Evolutionary conservation across 2,329 filamentous ascomycete species (phyloP), one percentile per base, ranked within the genome.

Genomic region (Zymoseptoria crescenta): DNA sequence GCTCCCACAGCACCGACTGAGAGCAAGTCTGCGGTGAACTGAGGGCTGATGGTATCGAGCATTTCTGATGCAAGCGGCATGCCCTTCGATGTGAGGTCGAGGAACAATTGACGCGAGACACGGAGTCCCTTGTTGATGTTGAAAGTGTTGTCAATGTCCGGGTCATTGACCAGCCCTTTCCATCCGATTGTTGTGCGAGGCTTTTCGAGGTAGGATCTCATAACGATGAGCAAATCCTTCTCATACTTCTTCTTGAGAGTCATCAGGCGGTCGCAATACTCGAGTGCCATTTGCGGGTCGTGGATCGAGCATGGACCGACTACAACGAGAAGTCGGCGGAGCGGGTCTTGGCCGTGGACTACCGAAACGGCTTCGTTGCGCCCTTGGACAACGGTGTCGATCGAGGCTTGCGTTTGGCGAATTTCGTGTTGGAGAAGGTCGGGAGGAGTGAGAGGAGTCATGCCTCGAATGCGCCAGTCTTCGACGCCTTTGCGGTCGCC

Each of bases 151-250:
- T 97, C 92, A 72, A 99, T 96, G 72, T 97, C 93, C 1, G 94
- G 94, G 76, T 99, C 94, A 74, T 99, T 97, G 79, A 99, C 96
- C 69, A 99, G 80, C 54, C 94, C 94, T 80, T 99, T 99, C 94
- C 94, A 99, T 67, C 94, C 94, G 28, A 99, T 91, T 0, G 94
- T 99, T 28, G 94, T 99, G 65, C 94, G 87, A 21, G 94, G 94
- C 82, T 99, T 99, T 82, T 99, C 94, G 61, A 99, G 85, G 83
- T 99, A 99, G 64, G 91, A 89, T 68, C 94, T 89, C 94, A 99
- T 99, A 62, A 99, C 88, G 67, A 99, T 94, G 68, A 95, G 82
- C 45, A 99, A 83, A 72, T 97, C 91, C 70, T 92, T 83, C 74
- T 88, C 83, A 79, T 96, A 87, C 79, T 95, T 94, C 73, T 92